A percentile compares a stretch with the other conserved stretches of the same genome.
These are phyloP conservation scores for Hymenoscyphus occultus DNA, from an alignment of 2,329 filamentous ascomycete species.

Conservation along the genomic window DNA sequence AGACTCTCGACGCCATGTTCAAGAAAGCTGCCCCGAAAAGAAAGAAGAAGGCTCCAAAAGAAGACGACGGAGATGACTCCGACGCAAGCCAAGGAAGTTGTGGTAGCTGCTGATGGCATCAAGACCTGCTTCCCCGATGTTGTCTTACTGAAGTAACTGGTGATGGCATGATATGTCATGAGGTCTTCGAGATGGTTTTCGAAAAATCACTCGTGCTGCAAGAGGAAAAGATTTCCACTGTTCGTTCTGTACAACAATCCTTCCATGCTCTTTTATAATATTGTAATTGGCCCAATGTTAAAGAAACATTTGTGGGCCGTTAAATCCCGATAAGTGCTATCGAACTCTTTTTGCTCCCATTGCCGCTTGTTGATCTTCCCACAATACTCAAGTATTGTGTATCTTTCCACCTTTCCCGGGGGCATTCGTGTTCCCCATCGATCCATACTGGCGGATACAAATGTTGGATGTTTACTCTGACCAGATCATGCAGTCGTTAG, in stretches of 20 bases:
- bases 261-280: background rate
- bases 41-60: constrained; percentile 40
- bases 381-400: background rate
- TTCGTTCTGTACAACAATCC: background rate
- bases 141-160: background rate
- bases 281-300: background rate
- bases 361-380: background rate
- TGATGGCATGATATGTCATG: background rate
- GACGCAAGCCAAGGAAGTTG: constrained; percentile 29
- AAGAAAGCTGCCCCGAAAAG: constrained; percentile 39
- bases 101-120: constrained; percentile 24
- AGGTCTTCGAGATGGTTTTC: background rate
- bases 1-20: constrained; percentile 39
- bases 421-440: background rate
- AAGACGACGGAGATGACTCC: constrained; percentile 25
- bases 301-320: background rate
- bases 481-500: background rate
- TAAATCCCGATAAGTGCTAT: background rate
- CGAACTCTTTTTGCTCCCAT: background rate
- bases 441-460: background rate
- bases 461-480: background rate
- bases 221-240: background rate
- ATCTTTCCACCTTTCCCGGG: background rate
- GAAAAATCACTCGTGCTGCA: constrained; percentile 2
- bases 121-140: background rate